These are phyloP conservation scores for Verbascum thapsus DNA, from an alignment of 257 asterid species.

Conservation along the genomic window DNA sequence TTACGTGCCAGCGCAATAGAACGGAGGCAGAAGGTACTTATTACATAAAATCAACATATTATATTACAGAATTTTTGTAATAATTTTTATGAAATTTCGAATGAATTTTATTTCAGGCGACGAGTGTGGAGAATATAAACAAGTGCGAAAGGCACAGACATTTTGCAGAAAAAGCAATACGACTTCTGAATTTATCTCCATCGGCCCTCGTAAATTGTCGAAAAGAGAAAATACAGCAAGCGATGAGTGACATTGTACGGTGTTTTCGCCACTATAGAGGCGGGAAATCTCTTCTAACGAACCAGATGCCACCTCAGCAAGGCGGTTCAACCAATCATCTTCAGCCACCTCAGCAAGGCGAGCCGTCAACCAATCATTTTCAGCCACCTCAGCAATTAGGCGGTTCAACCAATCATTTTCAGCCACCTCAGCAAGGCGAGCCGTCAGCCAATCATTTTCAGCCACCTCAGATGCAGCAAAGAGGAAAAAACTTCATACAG, in stretches of 20 bases:
- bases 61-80: too few species aligned
- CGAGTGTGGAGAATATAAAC: constrained; percentile 15
- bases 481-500: constrained; percentile 29
- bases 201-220: constrained; percentile 22
- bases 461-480: constrained; percentile 38
- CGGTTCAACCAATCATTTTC: constrained; percentile 26
- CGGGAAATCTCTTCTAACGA: constrained; percentile 2
- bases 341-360: constrained; percentile 33
- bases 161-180: not conserved
- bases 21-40: constrained; percentile 29
- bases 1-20: constrained; percentile 27
- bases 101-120: constrained; percentile 36
- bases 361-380: constrained; percentile 26
- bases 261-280: not conserved
- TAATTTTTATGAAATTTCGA: too few species aligned
- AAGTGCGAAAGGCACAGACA: constrained; percentile 11
- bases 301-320: constrained; percentile 28
- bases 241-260: constrained; percentile 11
- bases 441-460: constrained; percentile 24
- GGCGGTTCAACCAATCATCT: constrained; percentile 28
- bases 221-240: constrained; percentile 31
- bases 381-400: constrained; percentile 35
- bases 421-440: constrained; percentile 33
- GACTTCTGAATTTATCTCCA: constrained; percentile 32
- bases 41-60: not conserved